phyloP scores from a whole-genome alignment of 805 yeast species.

The Cyberlindnera nakhonratchasimensis region DNA sequence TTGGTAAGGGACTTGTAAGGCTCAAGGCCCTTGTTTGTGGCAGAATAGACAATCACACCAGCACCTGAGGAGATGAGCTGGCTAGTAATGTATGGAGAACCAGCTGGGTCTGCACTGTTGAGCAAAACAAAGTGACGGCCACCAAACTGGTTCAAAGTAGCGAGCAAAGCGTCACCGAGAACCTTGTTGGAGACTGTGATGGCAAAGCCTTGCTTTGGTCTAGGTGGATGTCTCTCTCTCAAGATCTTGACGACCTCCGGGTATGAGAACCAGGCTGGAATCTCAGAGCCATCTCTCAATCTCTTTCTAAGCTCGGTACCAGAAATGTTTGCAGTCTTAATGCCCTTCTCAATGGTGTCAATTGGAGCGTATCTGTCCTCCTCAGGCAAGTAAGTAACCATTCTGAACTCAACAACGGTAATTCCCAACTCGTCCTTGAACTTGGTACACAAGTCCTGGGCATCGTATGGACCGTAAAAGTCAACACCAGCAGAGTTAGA shows the following conservation, averaged over 20 bases:
- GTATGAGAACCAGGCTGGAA: slow-evolving; percentile 96
- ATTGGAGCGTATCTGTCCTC: slow-evolving; percentile 94
- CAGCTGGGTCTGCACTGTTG: slow-evolving; percentile 36
- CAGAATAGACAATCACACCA: slow-evolving; percentile 69
- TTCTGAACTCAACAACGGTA: slow-evolving; percentile 92
- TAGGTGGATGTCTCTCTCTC: slow-evolving; percentile 91
- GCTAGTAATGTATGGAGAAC: slow-evolving; percentile 57
- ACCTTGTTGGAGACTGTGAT: slow-evolving; percentile 61
- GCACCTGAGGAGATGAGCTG: slow-evolving; percentile 88
- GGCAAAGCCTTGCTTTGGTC: slow-evolving; percentile 85
- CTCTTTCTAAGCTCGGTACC: slow-evolving; percentile 93
- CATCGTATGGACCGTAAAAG: slow-evolving; percentile 96
- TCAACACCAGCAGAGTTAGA: slow-evolving; percentile 83
- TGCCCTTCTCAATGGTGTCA: slow-evolving; percentile 78
- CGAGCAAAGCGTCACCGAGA: slow-evolving; percentile 78
- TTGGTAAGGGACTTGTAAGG: slow-evolving; percentile 8
- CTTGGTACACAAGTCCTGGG: slow-evolving; percentile 81
- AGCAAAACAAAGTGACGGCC: slow-evolving; percentile 67
- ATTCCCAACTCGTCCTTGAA: slow-evolving; percentile 77
- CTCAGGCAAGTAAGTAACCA: slow-evolving; percentile 95
- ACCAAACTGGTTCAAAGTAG: slow-evolving; percentile 83
- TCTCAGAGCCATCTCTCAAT: slow-evolving; percentile 78
- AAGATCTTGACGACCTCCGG: slow-evolving; percentile 92
- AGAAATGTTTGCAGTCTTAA: slow-evolving; percentile 83
- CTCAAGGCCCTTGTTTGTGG: slow-evolving; percentile 10